A percentile compares a stretch with the other conserved stretches of the same genome.
phyloP scores from a whole-genome alignment of 1,139 yeast genomes.

The Suhomyces anneliseae region DNA sequence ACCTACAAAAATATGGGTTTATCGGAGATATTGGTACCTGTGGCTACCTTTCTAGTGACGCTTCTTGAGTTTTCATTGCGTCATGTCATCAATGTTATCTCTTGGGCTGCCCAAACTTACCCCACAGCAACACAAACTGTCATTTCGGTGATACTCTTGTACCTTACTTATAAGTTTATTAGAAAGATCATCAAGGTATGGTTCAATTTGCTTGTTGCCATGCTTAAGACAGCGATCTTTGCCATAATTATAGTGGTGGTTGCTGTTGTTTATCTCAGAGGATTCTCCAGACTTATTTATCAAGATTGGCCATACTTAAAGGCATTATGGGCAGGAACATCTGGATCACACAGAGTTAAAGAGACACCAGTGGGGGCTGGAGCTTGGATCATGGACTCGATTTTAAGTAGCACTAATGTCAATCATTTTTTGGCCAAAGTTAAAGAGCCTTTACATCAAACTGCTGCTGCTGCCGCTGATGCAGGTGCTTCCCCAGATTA shows the following conservation, averaged over 20 bases:
- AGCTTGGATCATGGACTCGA: constrained; percentile 1
- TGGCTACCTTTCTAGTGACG: constrained; percentile 12
- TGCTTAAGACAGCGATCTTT: constrained; percentile 21
- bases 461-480: background rate
- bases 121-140: constrained; percentile 28
- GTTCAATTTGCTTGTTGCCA: constrained; percentile 24
- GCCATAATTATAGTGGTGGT: constrained; percentile 11
- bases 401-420: constrained; percentile 2
- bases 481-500: background rate
- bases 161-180: constrained; percentile 23
- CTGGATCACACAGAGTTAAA: background rate
- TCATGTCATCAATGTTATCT: constrained; percentile 17
- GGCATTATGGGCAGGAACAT: background rate
- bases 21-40: constrained; percentile 10
- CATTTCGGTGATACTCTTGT: constrained; percentile 20
- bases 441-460: constrained; percentile 2
- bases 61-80: constrained; percentile 16
- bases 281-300: constrained; percentile 13
- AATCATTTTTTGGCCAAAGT: constrained; percentile 3
- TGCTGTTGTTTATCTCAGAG: constrained; percentile 19
- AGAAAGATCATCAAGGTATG: constrained; percentile 26
- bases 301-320: constrained; percentile 13
- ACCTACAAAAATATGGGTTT: background rate
- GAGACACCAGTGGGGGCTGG: background rate
- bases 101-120: constrained; percentile 20